A percentile compares a stretch with the other conserved stretches of the same genome.
Evolutionary conservation across 2,329 filamentous ascomycete genomes (phyloP).

Genomic region (Alternaria hordeiaustralica): DNA sequence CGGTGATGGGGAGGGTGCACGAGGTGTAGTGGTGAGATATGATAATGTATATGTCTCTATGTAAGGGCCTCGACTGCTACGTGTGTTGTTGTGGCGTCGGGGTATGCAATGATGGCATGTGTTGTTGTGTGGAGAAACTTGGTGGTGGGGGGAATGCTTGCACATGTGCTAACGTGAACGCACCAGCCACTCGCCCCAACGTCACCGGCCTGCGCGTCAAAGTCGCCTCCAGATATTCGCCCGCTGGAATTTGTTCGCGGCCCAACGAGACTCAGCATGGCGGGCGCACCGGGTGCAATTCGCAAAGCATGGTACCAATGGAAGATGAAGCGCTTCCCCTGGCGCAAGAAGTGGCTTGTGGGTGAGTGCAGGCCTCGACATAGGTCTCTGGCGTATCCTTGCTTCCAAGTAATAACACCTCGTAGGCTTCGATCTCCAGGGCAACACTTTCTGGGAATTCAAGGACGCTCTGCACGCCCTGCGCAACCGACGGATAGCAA

Average conservation of each 20-base stretch:
- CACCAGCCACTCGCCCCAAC: slow-evolving; percentile 34
- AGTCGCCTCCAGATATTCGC: slow-evolving; percentile 6
- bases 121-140: slow-evolving; percentile 8
- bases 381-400: slow-evolving; percentile 5
- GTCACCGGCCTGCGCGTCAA: slow-evolving; percentile 34
- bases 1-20: not conserved
- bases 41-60: not conserved
- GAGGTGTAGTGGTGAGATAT: not conserved
- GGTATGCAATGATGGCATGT: slow-evolving; percentile 8
- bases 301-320: slow-evolving; percentile 65
- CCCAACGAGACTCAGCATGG: slow-evolving; percentile 38
- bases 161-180: slow-evolving; percentile 20
- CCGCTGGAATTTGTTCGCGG: slow-evolving; percentile 7
- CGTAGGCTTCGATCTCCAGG: slow-evolving; percentile 65
- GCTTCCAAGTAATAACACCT: slow-evolving; percentile 13
- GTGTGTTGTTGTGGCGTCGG: not conserved
- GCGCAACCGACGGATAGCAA: slow-evolving; percentile 65
- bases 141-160: slow-evolving; percentile 23
- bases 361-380: slow-evolving; percentile 50
- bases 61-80: not conserved
- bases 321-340: slow-evolving; percentile 67
- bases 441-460: slow-evolving; percentile 73
- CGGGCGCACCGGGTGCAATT: slow-evolving; percentile 47
- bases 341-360: slow-evolving; percentile 65
- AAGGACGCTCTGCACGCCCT: slow-evolving; percentile 62